phyloP scores from a whole-genome alignment of 768 basidiomycete genomes.

The Xerocomellus dryophilus region DNA sequence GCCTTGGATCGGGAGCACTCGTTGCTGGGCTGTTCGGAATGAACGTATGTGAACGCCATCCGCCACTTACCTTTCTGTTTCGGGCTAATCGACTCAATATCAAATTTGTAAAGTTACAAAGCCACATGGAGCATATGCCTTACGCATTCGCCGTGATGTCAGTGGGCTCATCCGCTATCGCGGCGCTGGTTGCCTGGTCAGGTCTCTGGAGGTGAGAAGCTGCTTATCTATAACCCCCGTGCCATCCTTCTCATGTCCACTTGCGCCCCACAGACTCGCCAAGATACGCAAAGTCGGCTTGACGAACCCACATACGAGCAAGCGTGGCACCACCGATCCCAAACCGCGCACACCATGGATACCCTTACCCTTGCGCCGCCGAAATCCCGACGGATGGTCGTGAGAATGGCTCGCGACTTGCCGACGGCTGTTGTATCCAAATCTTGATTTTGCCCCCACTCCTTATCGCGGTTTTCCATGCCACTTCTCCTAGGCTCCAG shows the following conservation, averaged over 20 bases:
- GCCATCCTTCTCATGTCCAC: conserved; percentile 2
- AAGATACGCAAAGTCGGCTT: conserved; percentile 47
- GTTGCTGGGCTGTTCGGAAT: conserved; percentile 93
- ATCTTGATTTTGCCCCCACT: neutral
- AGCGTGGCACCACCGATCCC: conserved; percentile 9
- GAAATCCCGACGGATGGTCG: conserved; percentile 41
- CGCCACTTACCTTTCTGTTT: conserved; percentile 17
- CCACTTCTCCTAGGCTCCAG: neutral
- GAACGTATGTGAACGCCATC: conserved; percentile 66
- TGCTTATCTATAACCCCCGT: conserved; percentile 14
- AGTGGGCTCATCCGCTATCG: conserved; percentile 53
- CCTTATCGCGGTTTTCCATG: conserved; percentile 12
- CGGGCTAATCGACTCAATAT: conserved; percentile 21
- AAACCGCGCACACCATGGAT: conserved; percentile 32
- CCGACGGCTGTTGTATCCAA: neutral
- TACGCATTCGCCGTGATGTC: conserved; percentile 75
- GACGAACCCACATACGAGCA: conserved; percentile 27
- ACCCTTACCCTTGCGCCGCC: conserved; percentile 39
- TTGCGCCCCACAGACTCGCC: conserved; percentile 33
- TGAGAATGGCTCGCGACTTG: conserved; percentile 22
- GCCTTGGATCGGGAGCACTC: conserved; percentile 85
- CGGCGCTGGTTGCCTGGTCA: conserved; percentile 57
- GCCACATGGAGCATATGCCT: conserved; percentile 66
- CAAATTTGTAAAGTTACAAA: conserved; percentile 55
- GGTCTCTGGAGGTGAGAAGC: conserved; percentile 58